Evolutionary conservation across 192 early-diverging fungal species (phyloP), one percentile per base, ranked within the genome.

Genomic region (Entrophospora sp.): DNA sequence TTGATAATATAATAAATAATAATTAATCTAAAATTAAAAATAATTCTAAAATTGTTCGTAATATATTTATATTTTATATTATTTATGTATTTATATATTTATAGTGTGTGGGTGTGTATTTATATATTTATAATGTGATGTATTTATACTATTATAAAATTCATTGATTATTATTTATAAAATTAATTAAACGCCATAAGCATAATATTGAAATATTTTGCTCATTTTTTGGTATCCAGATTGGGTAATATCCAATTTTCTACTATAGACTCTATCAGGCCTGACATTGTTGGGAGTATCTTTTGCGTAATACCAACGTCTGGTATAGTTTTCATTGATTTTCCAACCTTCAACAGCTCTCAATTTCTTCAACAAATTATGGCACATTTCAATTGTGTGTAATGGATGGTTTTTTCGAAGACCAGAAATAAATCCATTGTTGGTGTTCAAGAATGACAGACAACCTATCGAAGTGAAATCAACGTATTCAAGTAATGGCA

Each of bases 271-370:
- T 52, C 49, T 10, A 27, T 52, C 49, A n/a, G 49, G 14, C 25
- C 3, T 16, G 3, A 25, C 2, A 2, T 12, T 27, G 10, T 25
- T 20, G 10, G 10, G n/a, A 24, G 20, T 52, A 10, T 52, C 49
- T 27, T 52, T 52, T n/a, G 49, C 49, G 49, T 52, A 52, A 52
- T 52, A 52, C 49, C 49, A 52, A 24, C 49, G n/a, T 16, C 49
- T 10, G 1, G 14, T 20, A 25, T 52, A 52, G 22, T 52, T 52
- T 20, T 52, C 10, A 24, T 24, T 20, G 1, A 52, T 52, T 27
- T 52, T 5, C 49, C 49, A 52, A 2, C 3, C 6, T n/a, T n/a
- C 10, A 1, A 52, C 20, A 22, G 49, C 25, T n/a, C 24, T 9
- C 24, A 52, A 22, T 52, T 52, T 52, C 10, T 27, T 27, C 49